Evolutionary conservation across 2,329 filamentous ascomycete genomes (phyloP).

Genomic region (Fusarium miscanthi): DNA sequence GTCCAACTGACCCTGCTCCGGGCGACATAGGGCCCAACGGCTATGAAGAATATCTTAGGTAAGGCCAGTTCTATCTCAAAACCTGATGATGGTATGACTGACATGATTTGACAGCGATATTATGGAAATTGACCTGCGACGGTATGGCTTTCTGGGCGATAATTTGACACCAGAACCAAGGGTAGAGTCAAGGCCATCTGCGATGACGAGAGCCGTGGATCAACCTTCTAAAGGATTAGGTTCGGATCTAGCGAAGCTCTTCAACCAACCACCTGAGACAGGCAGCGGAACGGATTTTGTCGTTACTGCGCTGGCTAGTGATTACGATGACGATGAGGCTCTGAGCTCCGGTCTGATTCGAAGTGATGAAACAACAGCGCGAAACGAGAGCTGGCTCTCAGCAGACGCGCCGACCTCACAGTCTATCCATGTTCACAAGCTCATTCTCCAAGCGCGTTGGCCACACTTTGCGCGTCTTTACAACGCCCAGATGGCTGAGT

Average conservation of each 20-base stretch:
- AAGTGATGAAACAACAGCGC: constrained; percentile 54
- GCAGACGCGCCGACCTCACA: constrained; percentile 75
- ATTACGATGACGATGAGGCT: constrained; percentile 75
- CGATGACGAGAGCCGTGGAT: constrained; percentile 60
- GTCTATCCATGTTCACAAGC: constrained; percentile 93
- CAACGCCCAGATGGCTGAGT: constrained; percentile 95
- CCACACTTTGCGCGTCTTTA: constrained; percentile 95
- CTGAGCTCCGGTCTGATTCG: constrained; percentile 63
- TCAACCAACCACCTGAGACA: constrained; percentile 85
- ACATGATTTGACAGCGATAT: constrained; percentile 72
- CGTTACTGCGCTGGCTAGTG: constrained; percentile 87
- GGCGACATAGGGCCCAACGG: constrained; percentile 75
- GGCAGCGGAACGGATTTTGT: constrained; percentile 91
- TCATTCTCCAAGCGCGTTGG: constrained; percentile 95
- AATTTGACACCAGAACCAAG: constrained; percentile 69
- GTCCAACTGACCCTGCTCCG: constrained; percentile 76
- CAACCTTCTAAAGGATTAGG: constrained; percentile 77
- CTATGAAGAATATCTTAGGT: constrained; percentile 87
- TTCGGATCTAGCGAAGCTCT: constrained; percentile 84
- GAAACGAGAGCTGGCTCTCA: constrained; percentile 67
- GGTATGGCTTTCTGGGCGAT: constrained; percentile 90
- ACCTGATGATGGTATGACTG: constrained; percentile 16
- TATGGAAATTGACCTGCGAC: constrained; percentile 90
- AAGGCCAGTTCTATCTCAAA: not conserved
- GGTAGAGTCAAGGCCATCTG: constrained; percentile 61